Conservation (phyloP, 2,329 filamentous ascomycete species). For the Aspergillus sp. region DNA sequence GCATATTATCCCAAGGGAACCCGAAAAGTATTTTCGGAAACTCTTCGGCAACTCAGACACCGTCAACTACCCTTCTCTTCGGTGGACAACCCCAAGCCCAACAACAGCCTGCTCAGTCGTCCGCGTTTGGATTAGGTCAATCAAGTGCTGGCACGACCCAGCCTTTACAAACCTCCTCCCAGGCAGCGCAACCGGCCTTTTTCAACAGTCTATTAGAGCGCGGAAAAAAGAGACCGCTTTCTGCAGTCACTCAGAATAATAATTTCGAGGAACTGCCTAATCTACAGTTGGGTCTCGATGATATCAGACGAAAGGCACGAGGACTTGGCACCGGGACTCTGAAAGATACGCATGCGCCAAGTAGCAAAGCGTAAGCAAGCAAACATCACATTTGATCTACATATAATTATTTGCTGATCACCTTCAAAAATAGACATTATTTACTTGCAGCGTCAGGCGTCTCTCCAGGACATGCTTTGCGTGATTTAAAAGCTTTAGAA, state of each 20-base stretch:
- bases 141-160: slow-evolving; percentile 23
- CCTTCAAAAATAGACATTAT: slow-evolving; percentile 66
- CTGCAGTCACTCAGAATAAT: slow-evolving; percentile 56
- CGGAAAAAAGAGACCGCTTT: slow-evolving; percentile 66
- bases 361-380: slow-evolving; percentile 54
- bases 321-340: slow-evolving; percentile 69
- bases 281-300: slow-evolving; percentile 86
- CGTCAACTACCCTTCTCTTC: slow-evolving; percentile 26
- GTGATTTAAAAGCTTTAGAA: slow-evolving; percentile 81
- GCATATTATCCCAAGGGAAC: slow-evolving; percentile 29
- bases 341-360: slow-evolving; percentile 43
- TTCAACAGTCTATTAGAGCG: slow-evolving; percentile 66
- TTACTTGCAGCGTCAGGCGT: slow-evolving; percentile 91
- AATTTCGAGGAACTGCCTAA: slow-evolving; percentile 77
- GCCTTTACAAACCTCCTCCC: slow-evolving; percentile 26
- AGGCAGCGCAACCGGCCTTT: slow-evolving; percentile 55
- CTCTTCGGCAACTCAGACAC: slow-evolving; percentile 22
- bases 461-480: slow-evolving; percentile 79
- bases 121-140: slow-evolving; percentile 29
- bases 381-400: background rate
- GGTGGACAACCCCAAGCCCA: slow-evolving; percentile 25
- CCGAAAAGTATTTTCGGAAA: slow-evolving; percentile 28
- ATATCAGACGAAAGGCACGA: slow-evolving; percentile 75
- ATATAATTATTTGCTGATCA: background rate
- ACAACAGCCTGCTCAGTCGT: slow-evolving; percentile 28